Evolutionary conservation across 805 yeast genomes (phyloP), one percentile per base, ranked within the genome.

Genomic region (Cyberlindnera xishuangbannaensis): DNA sequence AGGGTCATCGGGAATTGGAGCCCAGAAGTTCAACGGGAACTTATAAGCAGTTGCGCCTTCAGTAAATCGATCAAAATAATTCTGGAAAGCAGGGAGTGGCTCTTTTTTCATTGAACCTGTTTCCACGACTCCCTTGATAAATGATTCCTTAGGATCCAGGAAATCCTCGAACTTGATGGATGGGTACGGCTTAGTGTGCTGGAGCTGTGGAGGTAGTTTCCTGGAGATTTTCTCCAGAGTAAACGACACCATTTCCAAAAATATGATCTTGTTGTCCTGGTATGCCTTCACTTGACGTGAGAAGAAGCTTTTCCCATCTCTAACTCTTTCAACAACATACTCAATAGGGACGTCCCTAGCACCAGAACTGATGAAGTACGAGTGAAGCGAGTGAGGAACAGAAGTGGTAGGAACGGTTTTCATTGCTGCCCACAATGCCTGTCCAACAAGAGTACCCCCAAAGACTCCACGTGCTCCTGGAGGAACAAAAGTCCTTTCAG

Each of bases 391-490:
- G 21, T 71, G 66, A 1, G 87, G 86, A 18, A 59, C 59, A 55
- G 70, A 71, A 15, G 54, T 45, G 2, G 44, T 51, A n/a, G 67
- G 65, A 6, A 74, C 62, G 7, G 76, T 69, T 30, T 67, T 62
- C 21, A 78, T 59, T 3, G 81, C 77, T 6, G 83, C 84, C 38
- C 70, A 53, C 4, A 79, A 55, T 3, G 85, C 62, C 45, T 80
- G 87, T 0, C 83, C 83, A 13, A 77, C 74, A 27, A 75, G 58
- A 14, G 78, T 74, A 8, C 88, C 87, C 2, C 87, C 87, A 58
- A 78, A 80, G 1, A 79, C 73, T 2, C 84, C 85, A 27, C 79
- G 59, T 3, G 83, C 80, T 0, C 73, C 69, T 6, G 59, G 61
- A 2, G 76, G 76, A 4, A 71, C 64, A 19, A 45, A 51, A 7